Evolutionary conservation across 106 monocot genomes (phyloP).

Genomic region (Phalaenopsis aphrodite): DNA sequence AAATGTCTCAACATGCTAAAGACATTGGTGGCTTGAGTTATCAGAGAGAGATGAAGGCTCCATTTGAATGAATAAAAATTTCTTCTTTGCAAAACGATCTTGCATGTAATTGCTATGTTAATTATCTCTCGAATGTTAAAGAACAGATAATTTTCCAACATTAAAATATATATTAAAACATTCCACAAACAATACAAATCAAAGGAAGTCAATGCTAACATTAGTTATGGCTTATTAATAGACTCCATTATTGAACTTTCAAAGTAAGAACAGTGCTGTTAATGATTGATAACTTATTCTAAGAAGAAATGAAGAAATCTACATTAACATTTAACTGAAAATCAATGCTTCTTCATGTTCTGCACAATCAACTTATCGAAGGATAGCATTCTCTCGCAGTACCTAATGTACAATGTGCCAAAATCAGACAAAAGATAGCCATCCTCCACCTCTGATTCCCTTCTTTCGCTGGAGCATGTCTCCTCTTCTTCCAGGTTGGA

Average conservation of each 20-base stretch:
- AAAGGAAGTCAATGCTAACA: not conserved
- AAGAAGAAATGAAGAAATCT: not conserved
- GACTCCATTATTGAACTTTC: not conserved
- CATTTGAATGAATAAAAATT: not conserved
- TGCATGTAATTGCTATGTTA: not conserved
- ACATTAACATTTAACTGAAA: not conserved
- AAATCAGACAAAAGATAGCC: constrained; percentile 48
- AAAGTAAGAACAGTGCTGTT: not conserved
- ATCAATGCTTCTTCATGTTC: constrained; percentile 31
- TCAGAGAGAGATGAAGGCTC: not conserved
- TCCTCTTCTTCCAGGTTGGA: constrained; percentile 47
- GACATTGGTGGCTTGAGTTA: not conserved
- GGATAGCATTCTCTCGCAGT: constrained; percentile 79
- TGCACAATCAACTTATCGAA: constrained; percentile 69
- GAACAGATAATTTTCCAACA: not conserved
- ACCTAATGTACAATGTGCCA: constrained; percentile 58
- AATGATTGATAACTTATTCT: not conserved
- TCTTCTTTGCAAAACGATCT: not conserved
- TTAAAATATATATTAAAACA: not conserved
- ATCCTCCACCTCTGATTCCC: constrained; percentile 44
- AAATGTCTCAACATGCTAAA: not conserved
- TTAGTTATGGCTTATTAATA: not conserved
- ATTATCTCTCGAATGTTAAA: not conserved
- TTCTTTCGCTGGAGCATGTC: constrained; percentile 67
- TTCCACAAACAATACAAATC: not conserved